Base-by-base conservation (phyloP, 1,284 basidiomycete genomes). In the Hemileia vastatrix region DNA sequence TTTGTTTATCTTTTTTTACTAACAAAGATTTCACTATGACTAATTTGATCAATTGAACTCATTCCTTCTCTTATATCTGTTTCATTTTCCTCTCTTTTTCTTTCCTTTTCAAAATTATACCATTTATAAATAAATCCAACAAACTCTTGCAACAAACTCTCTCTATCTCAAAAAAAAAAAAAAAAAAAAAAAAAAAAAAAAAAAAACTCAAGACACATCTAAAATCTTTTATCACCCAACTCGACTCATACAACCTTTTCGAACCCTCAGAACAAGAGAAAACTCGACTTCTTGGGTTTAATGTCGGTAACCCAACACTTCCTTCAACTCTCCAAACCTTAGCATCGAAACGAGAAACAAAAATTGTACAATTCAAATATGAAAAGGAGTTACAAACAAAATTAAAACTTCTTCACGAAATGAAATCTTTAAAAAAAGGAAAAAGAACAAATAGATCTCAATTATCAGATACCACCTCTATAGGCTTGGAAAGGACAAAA, bases 291-390 rank as follows among this genome's bases (percentile, higher is more conserved):
- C 15, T 15, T 18, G 59, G n/a, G 18, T 6, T 21, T 5, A 44
- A 52, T 65, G 3, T 21, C 32, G 11, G 62, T 63, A 1, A 63
- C 67, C 31, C 45, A 24, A 36, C 54, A 51, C 50, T 67, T 77
- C 76, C 43, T 79, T 64, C 81, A 0, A 71, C 78, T 4, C 77
- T 85, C 19, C 76, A 76, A 24, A 87, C 93, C 76, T 82, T 85
- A 15, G 81, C 83, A 0, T 81, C 81, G 72, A 81, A 86, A 59
- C 78, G 92, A 67, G 90, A 93, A 65, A 75, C 85, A 43, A 96
- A 94, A 78, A 93, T 96, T 67, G 83, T 82, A 65, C 90, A 92
- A 72, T 94, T 84, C 75, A 84, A 84, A 75, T 81, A 83, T 60
- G 89, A 93, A 76, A 93, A 88, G 75, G 85, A 88, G 57, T 77